phyloP scores from a whole-genome alignment of 202 grass and related monocot genomes.

The Brachypodium distachyon region DNA sequence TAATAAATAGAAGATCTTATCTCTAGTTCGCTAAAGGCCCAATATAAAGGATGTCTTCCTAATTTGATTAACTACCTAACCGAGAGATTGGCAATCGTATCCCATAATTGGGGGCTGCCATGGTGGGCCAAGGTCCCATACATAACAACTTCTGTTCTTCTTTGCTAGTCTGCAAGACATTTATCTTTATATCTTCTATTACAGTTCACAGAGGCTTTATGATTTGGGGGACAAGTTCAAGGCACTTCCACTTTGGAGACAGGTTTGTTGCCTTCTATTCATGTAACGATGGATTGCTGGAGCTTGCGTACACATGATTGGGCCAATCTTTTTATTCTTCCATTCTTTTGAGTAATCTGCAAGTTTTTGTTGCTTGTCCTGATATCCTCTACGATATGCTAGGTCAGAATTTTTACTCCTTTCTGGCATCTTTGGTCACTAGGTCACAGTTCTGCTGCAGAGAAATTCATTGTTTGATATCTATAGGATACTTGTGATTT shows the following conservation, averaged over 20 bases:
- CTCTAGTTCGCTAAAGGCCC: too few relatives aligned
- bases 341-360: background rate
- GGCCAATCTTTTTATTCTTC: background rate
- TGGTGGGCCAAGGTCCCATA: too few relatives aligned
- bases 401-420: background rate
- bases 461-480: background rate
- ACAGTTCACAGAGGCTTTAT: slow-evolving; percentile 62
- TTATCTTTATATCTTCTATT: slow-evolving; percentile 3
- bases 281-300: background rate
- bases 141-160: background rate
- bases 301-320: background rate
- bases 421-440: background rate
- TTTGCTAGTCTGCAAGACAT: background rate
- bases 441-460: background rate
- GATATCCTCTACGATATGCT: background rate
- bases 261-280: slow-evolving; percentile 24
- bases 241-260: slow-evolving; percentile 67
- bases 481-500: too few relatives aligned
- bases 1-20: too few relatives aligned
- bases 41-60: too few relatives aligned
- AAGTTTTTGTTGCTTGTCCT: background rate
- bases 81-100: too few relatives aligned
- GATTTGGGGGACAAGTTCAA: slow-evolving; percentile 50
- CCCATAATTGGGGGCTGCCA: too few relatives aligned
- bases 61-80: too few relatives aligned